Conservation (phyloP, 257 asterid species). For the Vinca minor region DNA sequence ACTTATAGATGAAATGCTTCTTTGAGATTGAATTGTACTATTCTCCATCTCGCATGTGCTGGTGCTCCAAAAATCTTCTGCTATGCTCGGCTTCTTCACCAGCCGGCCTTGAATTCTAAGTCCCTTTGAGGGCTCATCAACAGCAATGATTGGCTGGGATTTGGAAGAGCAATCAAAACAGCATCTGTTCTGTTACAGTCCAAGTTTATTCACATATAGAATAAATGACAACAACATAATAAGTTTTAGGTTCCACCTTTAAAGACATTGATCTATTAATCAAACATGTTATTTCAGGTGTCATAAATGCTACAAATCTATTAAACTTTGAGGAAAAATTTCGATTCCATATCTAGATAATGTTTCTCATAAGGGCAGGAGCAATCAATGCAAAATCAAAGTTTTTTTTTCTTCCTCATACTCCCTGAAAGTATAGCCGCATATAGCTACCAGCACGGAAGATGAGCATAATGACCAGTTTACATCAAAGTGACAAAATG, state of each 20-base stretch:
- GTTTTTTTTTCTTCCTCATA: background rate
- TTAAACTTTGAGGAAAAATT: background rate
- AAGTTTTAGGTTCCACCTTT: slow-evolving; percentile 10
- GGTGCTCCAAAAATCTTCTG: slow-evolving; percentile 81
- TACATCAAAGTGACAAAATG: too few species aligned
- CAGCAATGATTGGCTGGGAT: slow-evolving; percentile 62
- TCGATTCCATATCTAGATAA: background rate
- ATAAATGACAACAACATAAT: slow-evolving; percentile 16
- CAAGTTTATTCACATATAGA: slow-evolving; percentile 44
- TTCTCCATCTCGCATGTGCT: slow-evolving; percentile 80
- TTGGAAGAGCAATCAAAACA: slow-evolving; percentile 82
- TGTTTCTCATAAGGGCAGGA: background rate
- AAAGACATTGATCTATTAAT: background rate
- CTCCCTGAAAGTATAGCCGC: background rate
- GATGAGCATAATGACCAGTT: background rate
- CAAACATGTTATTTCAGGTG: background rate
- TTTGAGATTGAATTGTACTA: slow-evolving; percentile 69
- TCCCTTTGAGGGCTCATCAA: slow-evolving; percentile 69
- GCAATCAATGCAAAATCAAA: background rate
- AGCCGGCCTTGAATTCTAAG: slow-evolving; percentile 55
- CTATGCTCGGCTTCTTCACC: slow-evolving; percentile 45
- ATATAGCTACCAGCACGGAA: background rate
- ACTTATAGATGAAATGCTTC: slow-evolving; percentile 81
- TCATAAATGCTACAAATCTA: background rate
- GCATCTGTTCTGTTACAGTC: slow-evolving; percentile 96